Percentiles rank a stretch among this genome's conserved stretches.
Conservation (phyloP, 1,284 basidiomycete genomes). For the Lentinula novae-zelandiae region DNA sequence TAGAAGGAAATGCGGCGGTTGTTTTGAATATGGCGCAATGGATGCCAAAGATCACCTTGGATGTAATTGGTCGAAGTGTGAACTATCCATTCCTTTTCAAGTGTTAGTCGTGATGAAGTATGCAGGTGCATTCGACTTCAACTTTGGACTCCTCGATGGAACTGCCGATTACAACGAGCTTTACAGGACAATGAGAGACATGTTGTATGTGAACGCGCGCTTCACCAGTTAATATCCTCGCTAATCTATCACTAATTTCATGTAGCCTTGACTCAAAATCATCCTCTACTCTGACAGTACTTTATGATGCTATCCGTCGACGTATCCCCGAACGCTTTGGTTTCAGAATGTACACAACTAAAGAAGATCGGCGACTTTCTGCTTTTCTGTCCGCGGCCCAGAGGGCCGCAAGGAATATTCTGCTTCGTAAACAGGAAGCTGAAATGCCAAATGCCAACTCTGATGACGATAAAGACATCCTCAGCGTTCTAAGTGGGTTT, state of each 20-base stretch:
- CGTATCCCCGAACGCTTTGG: neutral
- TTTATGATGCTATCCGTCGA: neutral
- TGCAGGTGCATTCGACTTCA: slow-evolving; percentile 27
- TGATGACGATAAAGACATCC: slow-evolving; percentile 22
- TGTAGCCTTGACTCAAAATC: slow-evolving; percentile 2
- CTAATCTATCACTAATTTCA: neutral
- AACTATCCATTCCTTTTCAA: neutral
- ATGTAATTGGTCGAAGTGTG: slow-evolving; percentile 28
- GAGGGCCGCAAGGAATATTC: slow-evolving; percentile 19
- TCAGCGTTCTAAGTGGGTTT: slow-evolving; percentile 26
- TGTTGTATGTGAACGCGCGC: slow-evolving; percentile 24
- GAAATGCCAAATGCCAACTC: slow-evolving; percentile 14
- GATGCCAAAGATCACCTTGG: slow-evolving; percentile 27
- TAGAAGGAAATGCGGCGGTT: slow-evolving; percentile 1
- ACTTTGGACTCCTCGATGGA: slow-evolving; percentile 26
- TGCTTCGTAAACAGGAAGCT: slow-evolving; percentile 15
- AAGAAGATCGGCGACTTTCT: slow-evolving; percentile 20
- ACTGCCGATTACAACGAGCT: slow-evolving; percentile 19
- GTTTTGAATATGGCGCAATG: slow-evolving; percentile 18
- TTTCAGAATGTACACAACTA: neutral
- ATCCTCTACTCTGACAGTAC: neutral
- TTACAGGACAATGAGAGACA: slow-evolving; percentile 21
- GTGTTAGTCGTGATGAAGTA: neutral
- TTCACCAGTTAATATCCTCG: neutral
- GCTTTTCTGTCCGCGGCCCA: slow-evolving; percentile 21